phyloP scores from a whole-genome alignment of 225 moss, liverwort and hornwort species.

The Marchantia paleacea region DNA sequence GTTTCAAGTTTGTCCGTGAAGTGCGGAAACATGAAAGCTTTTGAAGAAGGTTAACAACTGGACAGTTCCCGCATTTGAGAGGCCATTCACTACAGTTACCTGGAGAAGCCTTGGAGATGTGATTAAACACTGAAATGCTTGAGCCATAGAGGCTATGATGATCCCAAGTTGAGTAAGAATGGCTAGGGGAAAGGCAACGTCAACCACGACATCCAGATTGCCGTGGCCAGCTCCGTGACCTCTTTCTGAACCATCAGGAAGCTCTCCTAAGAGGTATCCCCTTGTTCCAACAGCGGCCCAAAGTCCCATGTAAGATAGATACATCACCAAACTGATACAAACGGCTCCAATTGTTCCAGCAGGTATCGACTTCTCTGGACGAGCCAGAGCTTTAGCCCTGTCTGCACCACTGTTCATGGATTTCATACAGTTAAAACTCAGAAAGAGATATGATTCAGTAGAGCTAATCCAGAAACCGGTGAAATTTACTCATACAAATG shows the following conservation, averaged over 20 bases:
- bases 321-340: conserved; percentile 73
- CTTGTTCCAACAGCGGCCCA: conserved; percentile 91
- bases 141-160: conserved; percentile 78
- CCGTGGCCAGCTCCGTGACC: conserved; percentile 49
- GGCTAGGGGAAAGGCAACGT: conserved; percentile 74
- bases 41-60: not conserved
- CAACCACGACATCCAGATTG: conserved; percentile 60
- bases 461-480: not conserved
- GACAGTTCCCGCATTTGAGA: not conserved
- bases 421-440: not conserved
- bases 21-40: not conserved
- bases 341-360: conserved; percentile 86
- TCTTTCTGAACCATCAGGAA: conserved; percentile 30
- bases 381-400: conserved; percentile 75
- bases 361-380: conserved; percentile 84
- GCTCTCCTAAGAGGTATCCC: conserved; percentile 67
- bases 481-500: not conserved
- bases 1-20: not conserved
- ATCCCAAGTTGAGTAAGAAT: conserved; percentile 94
- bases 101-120: conserved; percentile 90
- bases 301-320: conserved; percentile 89
- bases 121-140: conserved; percentile 95
- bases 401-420: conserved; percentile 74
- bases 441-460: not conserved
- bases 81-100: conserved; percentile 27